Evolutionary conservation across 2,329 filamentous ascomycete genomes (phyloP).

Genomic region (Hysterium pulicare): DNA sequence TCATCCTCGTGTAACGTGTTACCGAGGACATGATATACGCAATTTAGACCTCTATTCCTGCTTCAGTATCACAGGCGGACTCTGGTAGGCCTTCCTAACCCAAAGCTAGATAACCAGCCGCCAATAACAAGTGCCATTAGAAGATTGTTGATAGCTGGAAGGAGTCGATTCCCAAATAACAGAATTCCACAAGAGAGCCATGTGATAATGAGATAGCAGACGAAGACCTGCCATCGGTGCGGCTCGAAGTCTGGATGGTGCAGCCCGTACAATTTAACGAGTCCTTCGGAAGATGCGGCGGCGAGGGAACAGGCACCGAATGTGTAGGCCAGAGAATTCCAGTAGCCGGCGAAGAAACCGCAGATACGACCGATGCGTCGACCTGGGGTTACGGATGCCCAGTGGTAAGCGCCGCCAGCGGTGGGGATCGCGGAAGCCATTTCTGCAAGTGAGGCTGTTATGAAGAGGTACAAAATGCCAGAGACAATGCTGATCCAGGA

Average conservation of each 20-base stretch:
- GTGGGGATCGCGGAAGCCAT: constrained; percentile 31
- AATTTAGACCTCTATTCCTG: too few species aligned
- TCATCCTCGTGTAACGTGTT: too few species aligned
- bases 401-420: constrained; percentile 33
- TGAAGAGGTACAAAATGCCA: constrained; percentile 33
- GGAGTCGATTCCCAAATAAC: constrained; percentile 55
- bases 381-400: constrained; percentile 34
- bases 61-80: too few species aligned
- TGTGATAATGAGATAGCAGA: constrained; percentile 55
- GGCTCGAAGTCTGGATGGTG: constrained; percentile 54
- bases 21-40: too few species aligned
- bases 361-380: constrained; percentile 25
- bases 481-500: constrained; percentile 30
- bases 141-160: constrained; percentile 51
- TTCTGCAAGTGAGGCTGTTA: constrained; percentile 32
- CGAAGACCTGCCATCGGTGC: constrained; percentile 58
- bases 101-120: too few species aligned
- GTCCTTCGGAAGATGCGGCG: constrained; percentile 57
- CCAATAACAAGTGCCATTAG: constrained; percentile 51
- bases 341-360: constrained; percentile 34
- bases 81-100: too few species aligned
- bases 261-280: constrained; percentile 59
- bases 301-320: constrained; percentile 55
- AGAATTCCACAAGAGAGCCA: constrained; percentile 53
- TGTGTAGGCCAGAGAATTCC: constrained; percentile 46